Evolutionary conservation across 306 rosid species (phyloP), one percentile per base, ranked within the genome.

Genomic region (Fagus sylvatica): DNA sequence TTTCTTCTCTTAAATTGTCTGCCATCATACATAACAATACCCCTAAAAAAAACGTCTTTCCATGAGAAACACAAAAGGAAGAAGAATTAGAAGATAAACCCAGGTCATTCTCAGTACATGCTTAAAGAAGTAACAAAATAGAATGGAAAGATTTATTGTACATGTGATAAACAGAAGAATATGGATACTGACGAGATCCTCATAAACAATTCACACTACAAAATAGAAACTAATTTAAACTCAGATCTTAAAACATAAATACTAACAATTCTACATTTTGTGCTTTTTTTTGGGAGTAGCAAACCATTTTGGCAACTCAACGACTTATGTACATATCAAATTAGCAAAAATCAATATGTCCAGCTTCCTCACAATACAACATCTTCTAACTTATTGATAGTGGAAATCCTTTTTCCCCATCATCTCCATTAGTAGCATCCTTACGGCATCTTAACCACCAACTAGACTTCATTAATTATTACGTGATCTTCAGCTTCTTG

Each of bases 311-410:
- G 76, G 92, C 68, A 40, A 22, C 76, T 74, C 89, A 83, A 83
- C 66, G 40, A 80, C 74, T 77, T 87, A 72, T 92, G 86, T 87
- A 90, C 96, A 89, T 76, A 55, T 1, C 43, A 82, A 84, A 81
- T 75, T 80, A 82, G 71, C 75, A 17, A 40, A 81, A 72, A 48
- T 39, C 76, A 32, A 74, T 68, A 49, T 39, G 80, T 53, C 74
- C 57, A 34, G 53, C 77, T 75, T 83, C 78, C 69, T 81, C 78
- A 61, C 34, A 53, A 66, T 57, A 78, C 74, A 53, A 66, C 81
- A 74, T 71, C 56, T 74, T 79, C 84, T 40, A 74, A 67, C 66
- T 78, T 78, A 86, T 78, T 84, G 72, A 78, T 34, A 70, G 75
- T 51, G 69, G 43, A 72, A 69, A 32, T 61, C 67, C 79, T 56